Base-by-base conservation (phyloP, 2,329 filamentous ascomycete species). In the Penicillium janthinellum region DNA sequence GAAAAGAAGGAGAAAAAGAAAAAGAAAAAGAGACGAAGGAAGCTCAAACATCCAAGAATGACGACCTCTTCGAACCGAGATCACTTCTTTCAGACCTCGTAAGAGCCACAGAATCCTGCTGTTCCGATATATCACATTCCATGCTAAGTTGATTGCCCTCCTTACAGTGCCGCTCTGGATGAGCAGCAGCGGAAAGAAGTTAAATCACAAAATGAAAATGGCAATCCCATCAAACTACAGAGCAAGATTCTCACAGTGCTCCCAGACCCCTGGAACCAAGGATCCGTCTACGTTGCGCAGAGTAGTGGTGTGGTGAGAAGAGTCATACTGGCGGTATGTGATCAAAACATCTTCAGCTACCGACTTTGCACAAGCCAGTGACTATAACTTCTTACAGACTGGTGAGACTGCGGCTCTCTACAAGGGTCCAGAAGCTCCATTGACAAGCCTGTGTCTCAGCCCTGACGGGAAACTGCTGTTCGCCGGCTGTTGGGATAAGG, bases 1-100 rank as follows among this genome's bases (percentile, higher is more conserved):
- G 20, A 20, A 48, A 48, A 20, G 15, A 31, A 51, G 35, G 4
- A 28, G 25, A 22, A 22, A 20, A 20, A 20, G 20, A 20, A 20
- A 20, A 22, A n/a, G n/a, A 25, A 14, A 12, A 37, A 25, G 34
- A 35, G 39, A 37, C 5, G 17, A 35, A 34, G 20, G 20, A 34
- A 17, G 15, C 41, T 45, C 7, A n/a, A 12, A 0, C 1, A 14
- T 22, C 12, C 39, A 15, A 59, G 17, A 17, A 88, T 86, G 81
- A 89, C 90, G 75, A 84, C 86, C 64, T 90, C 90, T 31, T 84
- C 85, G 53, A 86, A 96, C 71, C 84, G 88, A 54, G 88, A 90
- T 34, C 87, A 95, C 72, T 98, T 96, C 81, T 98, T 98, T 73
- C 91, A 97, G 77, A 96, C 92, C 34, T 90, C 93, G 91, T 95